Conservation (phyloP, 1,139 yeast species). For the Magnusiomyces paraingens region DNA sequence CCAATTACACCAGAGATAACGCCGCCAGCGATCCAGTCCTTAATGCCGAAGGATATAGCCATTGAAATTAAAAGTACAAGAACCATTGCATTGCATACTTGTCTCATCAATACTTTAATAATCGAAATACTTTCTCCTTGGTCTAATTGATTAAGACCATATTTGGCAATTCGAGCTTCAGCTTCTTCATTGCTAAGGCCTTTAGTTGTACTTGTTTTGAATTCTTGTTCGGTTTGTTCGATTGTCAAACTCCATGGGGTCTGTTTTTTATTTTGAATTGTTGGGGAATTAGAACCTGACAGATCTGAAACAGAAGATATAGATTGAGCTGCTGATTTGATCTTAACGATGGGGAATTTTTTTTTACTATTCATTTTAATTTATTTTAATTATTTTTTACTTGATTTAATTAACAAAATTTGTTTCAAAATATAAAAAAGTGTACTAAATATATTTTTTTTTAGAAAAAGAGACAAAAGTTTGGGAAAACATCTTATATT, state of each 20-base stretch:
- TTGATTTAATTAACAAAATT: too few relatives aligned
- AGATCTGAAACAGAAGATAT: too few relatives aligned
- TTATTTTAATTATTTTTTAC: too few relatives aligned
- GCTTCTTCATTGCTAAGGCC: constrained; percentile 46
- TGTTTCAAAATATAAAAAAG: too few relatives aligned
- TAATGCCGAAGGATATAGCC: constrained; percentile 71
- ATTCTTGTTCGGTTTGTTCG: constrained; percentile 21
- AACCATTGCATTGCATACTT: constrained; percentile 75
- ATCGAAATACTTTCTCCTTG: constrained; percentile 55
- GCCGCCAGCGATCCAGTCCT: constrained; percentile 80
- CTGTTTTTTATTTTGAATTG: neutral
- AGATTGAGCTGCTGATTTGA: too few relatives aligned
- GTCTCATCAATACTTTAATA: constrained; percentile 55
- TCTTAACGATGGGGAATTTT: too few relatives aligned
- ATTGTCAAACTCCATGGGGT: constrained; percentile 24
- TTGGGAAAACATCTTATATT: too few relatives aligned
- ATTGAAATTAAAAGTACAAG: constrained; percentile 66
- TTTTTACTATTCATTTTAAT: too few relatives aligned
- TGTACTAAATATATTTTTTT: too few relatives aligned
- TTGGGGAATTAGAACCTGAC: too few relatives aligned
- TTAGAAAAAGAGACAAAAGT: too few relatives aligned
- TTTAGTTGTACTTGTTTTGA: constrained; percentile 37
- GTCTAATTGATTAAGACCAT: constrained; percentile 60
- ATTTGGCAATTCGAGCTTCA: constrained; percentile 28
- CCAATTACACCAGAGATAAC: constrained; percentile 66